Evolutionary conservation across 192 early-diverging fungal genomes (phyloP).

Genomic region (Mortierella antarctica): DNA sequence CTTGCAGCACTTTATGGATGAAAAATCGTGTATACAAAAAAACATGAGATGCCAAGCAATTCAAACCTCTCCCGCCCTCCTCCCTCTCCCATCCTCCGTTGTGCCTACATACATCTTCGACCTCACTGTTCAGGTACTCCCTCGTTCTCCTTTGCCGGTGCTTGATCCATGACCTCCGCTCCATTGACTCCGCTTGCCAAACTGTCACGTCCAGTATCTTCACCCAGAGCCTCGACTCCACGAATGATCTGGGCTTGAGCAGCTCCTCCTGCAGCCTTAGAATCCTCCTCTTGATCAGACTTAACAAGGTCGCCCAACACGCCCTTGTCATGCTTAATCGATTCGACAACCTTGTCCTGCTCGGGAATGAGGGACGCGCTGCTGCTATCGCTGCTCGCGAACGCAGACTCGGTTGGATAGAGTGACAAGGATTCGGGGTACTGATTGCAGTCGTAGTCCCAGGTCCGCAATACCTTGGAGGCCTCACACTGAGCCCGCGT

Average conservation of each 20-base stretch:
- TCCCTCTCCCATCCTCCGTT: no score
- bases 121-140: no score
- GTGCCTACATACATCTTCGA: no score
- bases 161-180: no score
- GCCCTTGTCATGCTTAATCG: neutral
- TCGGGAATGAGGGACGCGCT: neutral
- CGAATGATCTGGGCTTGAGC: neutral
- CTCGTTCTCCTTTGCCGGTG: no score
- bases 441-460: constrained; percentile 85
- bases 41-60: no score
- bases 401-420: constrained; percentile 9
- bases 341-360: neutral
- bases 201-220: no score
- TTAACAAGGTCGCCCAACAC: neutral
- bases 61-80: no score
- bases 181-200: no score
- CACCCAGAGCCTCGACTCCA: no score
- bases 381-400: neutral
- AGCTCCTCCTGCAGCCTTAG: constrained; percentile 2
- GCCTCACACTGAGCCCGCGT: constrained; percentile 77
- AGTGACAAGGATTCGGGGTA: constrained; percentile 4
- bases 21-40: no score
- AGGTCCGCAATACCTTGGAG: constrained; percentile 81
- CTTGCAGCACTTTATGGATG: no score
- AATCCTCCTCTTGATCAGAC: neutral